These are phyloP conservation scores for Paragyromitra xinjiangensis DNA, from an alignment of 495 filamentous ascomycete genomes.

Conservation along the genomic window DNA sequence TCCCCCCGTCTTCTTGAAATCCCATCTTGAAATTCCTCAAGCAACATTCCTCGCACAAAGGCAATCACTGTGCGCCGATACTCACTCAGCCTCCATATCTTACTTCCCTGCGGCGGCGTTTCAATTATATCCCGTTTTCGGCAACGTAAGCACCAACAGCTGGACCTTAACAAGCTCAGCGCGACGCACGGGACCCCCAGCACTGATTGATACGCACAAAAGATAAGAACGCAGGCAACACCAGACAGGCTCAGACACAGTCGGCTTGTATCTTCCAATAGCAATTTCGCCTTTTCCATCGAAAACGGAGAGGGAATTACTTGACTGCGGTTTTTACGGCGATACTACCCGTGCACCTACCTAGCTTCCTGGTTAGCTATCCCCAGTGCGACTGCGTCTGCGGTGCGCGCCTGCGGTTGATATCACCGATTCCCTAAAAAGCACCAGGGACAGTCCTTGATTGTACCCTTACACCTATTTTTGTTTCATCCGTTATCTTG, in stretches of 20 bases:
- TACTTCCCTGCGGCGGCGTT: slow-evolving; percentile 48
- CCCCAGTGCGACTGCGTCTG: slow-evolving; percentile 36
- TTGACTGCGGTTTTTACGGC: slow-evolving; percentile 36
- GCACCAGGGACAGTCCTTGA: slow-evolving; percentile 45
- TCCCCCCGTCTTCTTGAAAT: slow-evolving; percentile 18
- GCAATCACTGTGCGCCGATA: slow-evolving; percentile 30
- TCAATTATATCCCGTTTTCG: slow-evolving; percentile 49
- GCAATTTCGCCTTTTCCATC: slow-evolving; percentile 43
- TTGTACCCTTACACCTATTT: slow-evolving; percentile 51
- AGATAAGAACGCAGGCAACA: slow-evolving; percentile 46
- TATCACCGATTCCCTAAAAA: slow-evolving; percentile 38
- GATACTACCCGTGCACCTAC: slow-evolving; percentile 44
- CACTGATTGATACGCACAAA: slow-evolving; percentile 41
- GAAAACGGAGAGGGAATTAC: slow-evolving; percentile 49
- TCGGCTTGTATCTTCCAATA: slow-evolving; percentile 47
- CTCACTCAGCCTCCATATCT: slow-evolving; percentile 41
- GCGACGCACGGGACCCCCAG: slow-evolving; percentile 43
- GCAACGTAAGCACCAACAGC: slow-evolving; percentile 48
- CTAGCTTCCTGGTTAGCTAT: slow-evolving; percentile 32
- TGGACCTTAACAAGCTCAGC: slow-evolving; percentile 40
- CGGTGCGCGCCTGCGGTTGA: slow-evolving; percentile 43
- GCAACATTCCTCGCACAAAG: slow-evolving; percentile 36
- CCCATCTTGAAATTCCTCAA: slow-evolving; percentile 24
- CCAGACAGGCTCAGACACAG: slow-evolving; percentile 36
- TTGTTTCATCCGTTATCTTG: slow-evolving; percentile 52